Conservation (phyloP, 1,284 basidiomycete species). For the Pascua guehoae region DNA sequence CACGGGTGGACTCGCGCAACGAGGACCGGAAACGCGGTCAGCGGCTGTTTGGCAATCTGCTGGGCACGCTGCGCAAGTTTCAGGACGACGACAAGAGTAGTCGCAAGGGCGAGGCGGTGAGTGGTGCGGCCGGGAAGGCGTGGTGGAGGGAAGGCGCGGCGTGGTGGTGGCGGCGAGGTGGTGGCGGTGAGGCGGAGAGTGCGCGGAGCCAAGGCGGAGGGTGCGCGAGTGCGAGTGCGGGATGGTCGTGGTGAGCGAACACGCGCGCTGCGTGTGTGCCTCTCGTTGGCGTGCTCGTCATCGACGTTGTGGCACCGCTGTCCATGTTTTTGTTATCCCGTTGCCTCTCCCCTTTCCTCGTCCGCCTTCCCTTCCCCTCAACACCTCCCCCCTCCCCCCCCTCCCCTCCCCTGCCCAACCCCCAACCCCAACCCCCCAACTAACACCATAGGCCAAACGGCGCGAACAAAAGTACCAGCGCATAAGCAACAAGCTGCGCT, state of each 20-base stretch:
- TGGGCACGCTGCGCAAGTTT: slow-evolving; percentile 48
- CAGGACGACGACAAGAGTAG: slow-evolving; percentile 46
- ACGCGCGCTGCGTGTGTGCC: no score
- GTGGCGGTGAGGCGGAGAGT: not conserved
- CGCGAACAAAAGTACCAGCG: slow-evolving; percentile 42
- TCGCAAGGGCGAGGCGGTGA: slow-evolving; percentile 40
- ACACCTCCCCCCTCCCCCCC: no score
- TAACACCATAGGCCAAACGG: slow-evolving; percentile 32
- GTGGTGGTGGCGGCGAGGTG: not conserved
- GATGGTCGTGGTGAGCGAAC: no score
- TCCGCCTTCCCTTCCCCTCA: no score
- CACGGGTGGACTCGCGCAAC: slow-evolving; percentile 25
- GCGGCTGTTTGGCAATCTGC: slow-evolving; percentile 45
- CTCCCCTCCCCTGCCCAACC: not conserved
- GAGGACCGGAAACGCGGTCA: slow-evolving; percentile 45
- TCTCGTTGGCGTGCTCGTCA: no score
- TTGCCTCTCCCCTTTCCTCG: no score
- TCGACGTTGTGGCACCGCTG: no score
- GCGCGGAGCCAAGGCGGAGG: not conserved
- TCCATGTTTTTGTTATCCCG: no score
- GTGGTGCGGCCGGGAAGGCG: slow-evolving; percentile 9
- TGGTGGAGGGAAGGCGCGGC: not conserved
- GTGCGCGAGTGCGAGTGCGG: no score
- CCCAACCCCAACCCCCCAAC: not conserved
- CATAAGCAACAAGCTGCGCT: slow-evolving; percentile 40